A percentile compares a stretch with the other conserved stretches of the same genome.
phyloP scores from a whole-genome alignment of 2,329 filamentous ascomycete species.

The Alternaria conjuncta region DNA sequence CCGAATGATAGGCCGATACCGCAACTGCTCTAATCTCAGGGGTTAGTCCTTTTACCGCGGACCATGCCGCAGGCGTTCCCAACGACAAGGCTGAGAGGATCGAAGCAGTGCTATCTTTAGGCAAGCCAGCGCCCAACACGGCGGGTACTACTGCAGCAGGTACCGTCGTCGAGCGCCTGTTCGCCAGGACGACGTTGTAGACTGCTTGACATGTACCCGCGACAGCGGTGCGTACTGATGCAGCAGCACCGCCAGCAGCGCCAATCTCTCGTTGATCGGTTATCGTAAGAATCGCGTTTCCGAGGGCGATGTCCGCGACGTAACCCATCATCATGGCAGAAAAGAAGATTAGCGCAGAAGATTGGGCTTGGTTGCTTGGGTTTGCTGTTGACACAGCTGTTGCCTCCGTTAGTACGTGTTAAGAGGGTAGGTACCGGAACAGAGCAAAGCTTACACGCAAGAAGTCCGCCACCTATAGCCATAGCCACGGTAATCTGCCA shows the following conservation, averaged over 20 bases:
- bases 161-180: neutral
- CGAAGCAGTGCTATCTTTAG: neutral
- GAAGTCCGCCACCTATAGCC: neutral
- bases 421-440: fast-evolving
- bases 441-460: neutral
- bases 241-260: conserved; percentile 1
- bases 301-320: neutral
- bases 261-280: conserved; percentile 1
- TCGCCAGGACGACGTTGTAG: neutral
- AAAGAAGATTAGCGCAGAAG: neutral
- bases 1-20: neutral
- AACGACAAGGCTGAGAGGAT: neutral
- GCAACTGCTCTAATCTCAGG: neutral
- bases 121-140: neutral
- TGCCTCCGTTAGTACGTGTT: neutral
- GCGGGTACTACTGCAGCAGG: neutral
- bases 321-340: neutral
- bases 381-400: neutral
- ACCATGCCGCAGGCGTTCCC: neutral
- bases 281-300: neutral
- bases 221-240: conserved; percentile 1
- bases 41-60: neutral
- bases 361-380: neutral
- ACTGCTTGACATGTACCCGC: neutral
- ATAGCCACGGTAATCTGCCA: neutral